Base-by-base conservation (phyloP, 208 protist genomes). In the Trypanosoma mega region DNA sequence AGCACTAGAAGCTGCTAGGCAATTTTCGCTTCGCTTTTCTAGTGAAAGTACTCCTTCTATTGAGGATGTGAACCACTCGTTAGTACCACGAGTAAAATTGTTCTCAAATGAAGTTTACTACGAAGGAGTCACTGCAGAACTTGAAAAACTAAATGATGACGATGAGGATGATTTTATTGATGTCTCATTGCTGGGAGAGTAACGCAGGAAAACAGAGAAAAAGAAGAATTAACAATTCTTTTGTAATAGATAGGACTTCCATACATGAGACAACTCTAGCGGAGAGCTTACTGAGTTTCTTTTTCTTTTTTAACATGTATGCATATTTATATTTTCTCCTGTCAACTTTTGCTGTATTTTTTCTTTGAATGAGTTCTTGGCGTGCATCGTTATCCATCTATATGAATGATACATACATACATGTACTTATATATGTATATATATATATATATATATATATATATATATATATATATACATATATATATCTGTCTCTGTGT, bases 61-160 rank as follows among this genome's bases (percentile, higher is more conserved):
- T 7, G 43, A 3, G 12, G 16, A 29, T 58, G 59, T 12, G 54
- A 21, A 7, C 76, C 61, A 11, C 76, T 81, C 24, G 18, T 21
- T 18, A 8, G 31, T 44, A 18, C 59, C 70, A 14, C 47, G 58
- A 2, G 76, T 76, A 5, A 70, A 69, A 20, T 57, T 89, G 11
- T 85, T 89, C 39, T 46, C 65, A 9, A 83, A 82, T 49, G 31
- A 34, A 18, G 68, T 70, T 8, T 89, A 89, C 67, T 85, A 85
- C 47, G 69, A 77, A 8, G 82, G 78, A 26, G 70, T 78, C 12
- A 23, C 34, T n/a, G n/a, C 58, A 33, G 49, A 75, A 49, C 2
- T 58, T 36, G 57, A 41, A 20, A 54, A 69, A 24, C n/a, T 2
- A 44, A 51, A 56, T 9, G 63, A 72, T 48, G 57, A 51, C 11